Evolutionary conservation across 768 basidiomycete genomes (phyloP), one percentile per base, ranked within the genome.

Genomic region (Mycena sanguinolenta): DNA sequence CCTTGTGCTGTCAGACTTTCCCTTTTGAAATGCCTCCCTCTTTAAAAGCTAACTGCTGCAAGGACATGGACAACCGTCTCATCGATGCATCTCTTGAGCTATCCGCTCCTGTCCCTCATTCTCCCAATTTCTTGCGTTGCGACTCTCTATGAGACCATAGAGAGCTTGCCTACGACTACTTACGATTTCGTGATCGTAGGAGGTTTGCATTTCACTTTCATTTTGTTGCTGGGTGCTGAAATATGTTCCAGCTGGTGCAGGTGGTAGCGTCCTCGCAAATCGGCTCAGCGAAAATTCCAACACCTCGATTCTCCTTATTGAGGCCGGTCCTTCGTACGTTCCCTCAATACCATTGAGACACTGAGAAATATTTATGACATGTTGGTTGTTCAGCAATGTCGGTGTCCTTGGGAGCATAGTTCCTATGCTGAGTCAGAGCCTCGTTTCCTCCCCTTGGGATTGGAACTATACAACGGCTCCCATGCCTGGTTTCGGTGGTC

Each of bases 381-480:
- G 2, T 17, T 34, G 28, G 7, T 19, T 58, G 27, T 23, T 23
- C 42, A 70, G 69, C 17, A 70, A 70, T 32, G 34, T 54, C 39
- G 69, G 32, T 19, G 69, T 70, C 14, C 1, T 49, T 27, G 58
- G 54, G 6, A 60, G 58, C 25, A 61, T 60, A 9, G 44, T 70
- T 32, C 69, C 63, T 4, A 65, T 70, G 58, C 55, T 70, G n/a
- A 32, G 30, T 2, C 9, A 50, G 1, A 12, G 5, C 21, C 66
- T 70, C 5, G 65, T 63, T 55, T 69, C 68, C 13, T 70, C 75
- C 8, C 57, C 50, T 4, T 79, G 64, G 55, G 76, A 82, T 57
- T 82, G 81, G 80, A 83, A 83, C 44, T 83, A 76, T 46, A 82
- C 82, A 16, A 82, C 81, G 4, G 75, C 74, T 2, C 76, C 82